Evolutionary conservation across 2,329 filamentous ascomycete species (phyloP), one percentile per base, ranked within the genome.

Genomic region (Triangularia verruculosa): DNA sequence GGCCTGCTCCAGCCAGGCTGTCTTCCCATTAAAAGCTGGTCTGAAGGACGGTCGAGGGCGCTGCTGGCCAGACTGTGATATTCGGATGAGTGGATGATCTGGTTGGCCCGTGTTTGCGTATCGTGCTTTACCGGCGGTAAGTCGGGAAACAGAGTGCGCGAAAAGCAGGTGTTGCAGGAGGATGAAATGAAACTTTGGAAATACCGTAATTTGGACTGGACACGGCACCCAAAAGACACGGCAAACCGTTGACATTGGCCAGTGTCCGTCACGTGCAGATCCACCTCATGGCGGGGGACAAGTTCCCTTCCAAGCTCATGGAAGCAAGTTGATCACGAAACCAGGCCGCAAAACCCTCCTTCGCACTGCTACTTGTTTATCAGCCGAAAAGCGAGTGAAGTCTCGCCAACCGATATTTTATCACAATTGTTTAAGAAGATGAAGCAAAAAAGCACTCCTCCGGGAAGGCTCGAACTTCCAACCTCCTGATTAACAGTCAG

Each of bases 401-500:
- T n/a, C n/a, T n/a, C n/a, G n/a, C n/a, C n/a, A n/a, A n/a, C n/a
- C n/a, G n/a, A n/a, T n/a, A n/a, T n/a, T n/a, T n/a, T n/a, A n/a
- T n/a, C 27, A 32, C 5, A 6, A 25, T 1, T 34, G 27, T 32
- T 24, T 39, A 20, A 11, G n/a, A 57, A 20, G 22, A 22, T 15
- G 32, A 28, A 24, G 22, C n/a, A 20, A 54, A 53, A 62, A 58
- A 61, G 28, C 56, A 34, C 61, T 66, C 64, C 64, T 66, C 61
- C 61, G 61, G 61, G 64, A 67, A 63, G 34, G 47, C 61, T 64
- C 64, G 62, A 68, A 68, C 65, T 63, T 64, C 59, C 64, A 67
- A 64, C 65, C 63, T 67, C 63, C 64, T 65, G 64, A 75, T 76
- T 83, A 83, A 84, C 82, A 84, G 82, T 83, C 82, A 79, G 78